Conservation (phyloP, 1,284 basidiomycete species). For the Melampsora larici-populina region DNA sequence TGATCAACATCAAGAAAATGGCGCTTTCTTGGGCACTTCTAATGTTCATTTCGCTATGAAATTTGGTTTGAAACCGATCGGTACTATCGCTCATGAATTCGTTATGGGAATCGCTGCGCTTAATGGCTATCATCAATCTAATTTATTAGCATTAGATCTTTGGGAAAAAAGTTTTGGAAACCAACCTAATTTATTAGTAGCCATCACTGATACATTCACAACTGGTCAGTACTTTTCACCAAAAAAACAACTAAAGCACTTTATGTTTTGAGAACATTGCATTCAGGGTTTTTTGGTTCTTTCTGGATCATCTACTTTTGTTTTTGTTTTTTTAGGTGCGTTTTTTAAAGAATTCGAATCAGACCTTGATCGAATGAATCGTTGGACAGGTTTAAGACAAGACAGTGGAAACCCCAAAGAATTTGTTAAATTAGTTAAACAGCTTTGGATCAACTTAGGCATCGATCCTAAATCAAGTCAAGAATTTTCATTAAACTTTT, state of each 20-base stretch:
- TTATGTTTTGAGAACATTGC: no score
- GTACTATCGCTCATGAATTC: constrained; percentile 82
- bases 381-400: constrained; percentile 81
- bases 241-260: no score
- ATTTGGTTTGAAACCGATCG: constrained; percentile 67
- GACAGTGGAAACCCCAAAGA: constrained; percentile 81
- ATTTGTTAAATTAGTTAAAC: constrained; percentile 70
- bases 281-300: no score
- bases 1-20: constrained; percentile 48
- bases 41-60: constrained; percentile 81
- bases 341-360: constrained; percentile 72
- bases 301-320: neutral
- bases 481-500: neutral
- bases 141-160: constrained; percentile 69
- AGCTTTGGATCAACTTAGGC: constrained; percentile 66
- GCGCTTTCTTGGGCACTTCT: constrained; percentile 75
- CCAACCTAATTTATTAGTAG: constrained; percentile 60
- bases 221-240: constrained; percentile 55
- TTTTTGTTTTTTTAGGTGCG: constrained; percentile 45
- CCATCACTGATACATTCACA: constrained; percentile 89
- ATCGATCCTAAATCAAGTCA: constrained; percentile 63
- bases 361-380: constrained; percentile 63
- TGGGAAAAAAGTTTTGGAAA: constrained; percentile 65
- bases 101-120: constrained; percentile 68
- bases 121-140: constrained; percentile 72